Evolutionary conservation across 371 early-diverging fungal genomes (phyloP).

Genomic region (Capillidium rhysosporum): DNA sequence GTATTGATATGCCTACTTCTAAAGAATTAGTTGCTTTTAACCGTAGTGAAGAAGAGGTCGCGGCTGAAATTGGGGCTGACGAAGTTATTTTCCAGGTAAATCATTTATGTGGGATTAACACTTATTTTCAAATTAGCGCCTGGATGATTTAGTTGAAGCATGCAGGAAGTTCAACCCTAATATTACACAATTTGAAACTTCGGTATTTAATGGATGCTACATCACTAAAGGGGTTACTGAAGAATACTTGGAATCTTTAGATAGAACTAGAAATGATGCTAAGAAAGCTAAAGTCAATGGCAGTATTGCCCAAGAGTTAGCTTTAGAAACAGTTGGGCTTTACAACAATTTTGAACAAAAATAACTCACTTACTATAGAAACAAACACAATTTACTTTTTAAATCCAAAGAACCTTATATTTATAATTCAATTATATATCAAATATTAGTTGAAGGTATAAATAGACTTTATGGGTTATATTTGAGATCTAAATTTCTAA

Average conservation of each 20-base stretch:
- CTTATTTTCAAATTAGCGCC: conserved; percentile 13
- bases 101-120: neutral
- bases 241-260: conserved; percentile 60
- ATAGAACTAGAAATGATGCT: conserved; percentile 29
- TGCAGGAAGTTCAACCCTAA: conserved; percentile 60
- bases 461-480: too few relatives aligned
- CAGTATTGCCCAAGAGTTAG: neutral
- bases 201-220: conserved; percentile 86
- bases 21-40: conserved; percentile 74
- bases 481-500: too few relatives aligned
- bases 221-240: conserved; percentile 69
- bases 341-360: conserved; percentile 5
- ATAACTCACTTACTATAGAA: neutral
- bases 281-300: conserved; percentile 14
- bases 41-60: conserved; percentile 59
- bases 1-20: conserved; percentile 95
- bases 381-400: too few relatives aligned
- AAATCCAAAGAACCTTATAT: too few relatives aligned
- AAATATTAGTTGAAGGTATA: too few relatives aligned
- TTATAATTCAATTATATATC: too few relatives aligned
- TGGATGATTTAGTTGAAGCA: conserved; percentile 61
- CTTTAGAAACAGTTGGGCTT: conserved; percentile 2
- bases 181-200: conserved; percentile 72
- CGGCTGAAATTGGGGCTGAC: conserved; percentile 79
- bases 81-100: conserved; percentile 65